A percentile compares a stretch with the other conserved stretches of the same genome.
Conservation (phyloP, 495 filamentous ascomycete genomes). For the Recurvomyces mirabilis region DNA sequence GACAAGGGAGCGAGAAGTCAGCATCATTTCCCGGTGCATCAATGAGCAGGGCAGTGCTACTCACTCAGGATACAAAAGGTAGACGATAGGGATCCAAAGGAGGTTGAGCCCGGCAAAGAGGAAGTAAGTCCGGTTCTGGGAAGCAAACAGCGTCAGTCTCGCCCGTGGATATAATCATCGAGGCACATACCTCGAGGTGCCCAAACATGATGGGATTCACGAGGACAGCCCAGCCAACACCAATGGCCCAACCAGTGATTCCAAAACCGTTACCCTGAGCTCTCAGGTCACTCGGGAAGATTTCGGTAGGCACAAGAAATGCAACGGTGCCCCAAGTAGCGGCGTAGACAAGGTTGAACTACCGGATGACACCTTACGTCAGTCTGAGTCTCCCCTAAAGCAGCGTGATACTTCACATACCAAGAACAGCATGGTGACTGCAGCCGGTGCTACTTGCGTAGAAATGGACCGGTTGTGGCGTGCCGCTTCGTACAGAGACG, state of each 20-base stretch:
- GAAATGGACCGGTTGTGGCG: background rate
- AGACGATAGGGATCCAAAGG: conserved; percentile 36
- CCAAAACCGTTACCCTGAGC: conserved; percentile 47
- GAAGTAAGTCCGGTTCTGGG: conserved; percentile 36
- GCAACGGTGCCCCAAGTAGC: conserved; percentile 46
- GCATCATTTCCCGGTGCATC: background rate
- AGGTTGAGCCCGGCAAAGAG: conserved; percentile 44
- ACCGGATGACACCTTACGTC: too few species aligned
- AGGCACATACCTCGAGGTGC: conserved; percentile 8
- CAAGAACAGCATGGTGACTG: conserved; percentile 42
- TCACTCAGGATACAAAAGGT: conserved; percentile 15
- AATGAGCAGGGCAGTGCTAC: background rate
- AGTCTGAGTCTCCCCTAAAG: background rate
- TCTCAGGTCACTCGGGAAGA: conserved; percentile 41
- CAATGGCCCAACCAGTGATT: conserved; percentile 48
- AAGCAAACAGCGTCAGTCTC: background rate
- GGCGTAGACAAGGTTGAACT: conserved; percentile 34
- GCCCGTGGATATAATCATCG: background rate
- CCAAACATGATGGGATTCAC: conserved; percentile 39
- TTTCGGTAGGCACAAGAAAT: conserved; percentile 44
- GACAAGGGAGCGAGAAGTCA: background rate
- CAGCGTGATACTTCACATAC: too few species aligned
- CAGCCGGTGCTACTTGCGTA: conserved; percentile 27
- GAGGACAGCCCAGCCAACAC: conserved; percentile 43
- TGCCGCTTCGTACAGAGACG: conserved; percentile 14